Conservation (phyloP, 148 eudicot species). For the Cornus suecica region DNA sequence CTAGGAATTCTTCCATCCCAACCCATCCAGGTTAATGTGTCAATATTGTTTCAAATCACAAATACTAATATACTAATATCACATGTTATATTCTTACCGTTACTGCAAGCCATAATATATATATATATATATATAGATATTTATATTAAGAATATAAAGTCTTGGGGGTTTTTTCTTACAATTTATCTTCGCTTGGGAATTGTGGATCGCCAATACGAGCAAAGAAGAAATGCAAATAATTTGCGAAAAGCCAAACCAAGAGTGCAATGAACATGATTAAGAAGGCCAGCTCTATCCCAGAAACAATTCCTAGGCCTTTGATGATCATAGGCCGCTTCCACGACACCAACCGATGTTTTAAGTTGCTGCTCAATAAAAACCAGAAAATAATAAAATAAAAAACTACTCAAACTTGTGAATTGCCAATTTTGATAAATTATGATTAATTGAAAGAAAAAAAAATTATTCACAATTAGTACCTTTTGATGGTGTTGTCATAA, state of each 20-base stretch:
- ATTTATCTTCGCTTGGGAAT: slow-evolving; percentile 24
- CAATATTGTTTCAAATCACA: too few species aligned
- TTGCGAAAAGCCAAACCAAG: slow-evolving; percentile 52
- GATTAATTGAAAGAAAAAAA: not conserved
- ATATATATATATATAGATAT: too few species aligned
- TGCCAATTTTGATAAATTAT: not conserved
- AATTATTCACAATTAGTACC: slow-evolving; percentile 25
- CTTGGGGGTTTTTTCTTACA: slow-evolving; percentile 29
- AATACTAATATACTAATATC: too few species aligned
- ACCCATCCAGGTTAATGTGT: too few species aligned
- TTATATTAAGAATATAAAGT: too few species aligned
- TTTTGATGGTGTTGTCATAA: slow-evolving; percentile 1
- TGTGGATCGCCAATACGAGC: slow-evolving; percentile 25
- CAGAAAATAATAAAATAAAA: not conserved
- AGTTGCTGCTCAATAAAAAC: slow-evolving; percentile 16
- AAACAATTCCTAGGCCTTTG: slow-evolving; percentile 77
- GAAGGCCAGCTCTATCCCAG: slow-evolving; percentile 56
- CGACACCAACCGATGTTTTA: slow-evolving; percentile 10
- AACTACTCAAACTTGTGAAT: not conserved
- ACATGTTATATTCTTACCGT: too few species aligned
- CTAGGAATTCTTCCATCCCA: too few species aligned
- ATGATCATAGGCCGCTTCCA: slow-evolving; percentile 60
- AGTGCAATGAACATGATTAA: slow-evolving; percentile 75
- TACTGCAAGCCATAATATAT: not conserved
- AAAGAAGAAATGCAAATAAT: slow-evolving; percentile 44